Percentiles rank a stretch among this genome's conserved stretches.
These are phyloP conservation scores for Termitomyces bulborhizus DNA, from an alignment of 768 basidiomycete genomes.

Conservation along the genomic window DNA sequence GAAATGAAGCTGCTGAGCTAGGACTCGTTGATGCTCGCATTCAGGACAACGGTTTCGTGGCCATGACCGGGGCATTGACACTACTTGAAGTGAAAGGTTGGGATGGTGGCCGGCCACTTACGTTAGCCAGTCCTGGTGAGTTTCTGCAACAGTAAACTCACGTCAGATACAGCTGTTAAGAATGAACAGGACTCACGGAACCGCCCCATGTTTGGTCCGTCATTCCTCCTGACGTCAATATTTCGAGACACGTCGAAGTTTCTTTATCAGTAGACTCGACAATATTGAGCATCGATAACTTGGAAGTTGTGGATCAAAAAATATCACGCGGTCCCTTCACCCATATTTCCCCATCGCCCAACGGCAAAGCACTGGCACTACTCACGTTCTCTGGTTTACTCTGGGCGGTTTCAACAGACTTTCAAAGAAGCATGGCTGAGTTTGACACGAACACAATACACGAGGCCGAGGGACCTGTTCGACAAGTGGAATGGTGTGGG, in stretches of 20 bases:
- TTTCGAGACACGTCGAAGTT: slow-evolving; percentile 87
- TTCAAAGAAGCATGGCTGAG: slow-evolving; percentile 80
- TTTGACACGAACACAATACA: too few relatives aligned
- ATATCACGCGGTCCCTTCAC: slow-evolving; percentile 85
- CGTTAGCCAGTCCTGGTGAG: slow-evolving; percentile 71
- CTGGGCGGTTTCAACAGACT: slow-evolving; percentile 95
- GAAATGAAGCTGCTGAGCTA: slow-evolving; percentile 72
- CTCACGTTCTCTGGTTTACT: slow-evolving; percentile 67
- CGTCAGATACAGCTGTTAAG: neutral
- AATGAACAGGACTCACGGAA: slow-evolving; percentile 57
- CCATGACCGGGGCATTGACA: slow-evolving; percentile 67
- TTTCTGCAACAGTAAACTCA: slow-evolving; percentile 1
- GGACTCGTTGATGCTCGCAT: slow-evolving; percentile 84
- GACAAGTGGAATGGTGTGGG: too few relatives aligned
- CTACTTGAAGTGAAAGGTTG: slow-evolving; percentile 87
- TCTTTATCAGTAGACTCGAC: slow-evolving; percentile 77
- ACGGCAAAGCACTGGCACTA: slow-evolving; percentile 87
- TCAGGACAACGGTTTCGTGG: slow-evolving; percentile 84
- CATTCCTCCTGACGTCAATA: slow-evolving; percentile 84
- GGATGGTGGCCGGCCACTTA: slow-evolving; percentile 70
- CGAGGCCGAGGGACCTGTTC: too few relatives aligned
- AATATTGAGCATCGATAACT: slow-evolving; percentile 80
- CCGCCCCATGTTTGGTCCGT: slow-evolving; percentile 84
- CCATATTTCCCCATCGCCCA: slow-evolving; percentile 85
- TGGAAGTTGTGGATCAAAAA: slow-evolving; percentile 85